A percentile compares a stretch with the other conserved stretches of the same genome.
Evolutionary conservation across 805 yeast genomes (phyloP).

Genomic region (Kazachstania taianensis): DNA sequence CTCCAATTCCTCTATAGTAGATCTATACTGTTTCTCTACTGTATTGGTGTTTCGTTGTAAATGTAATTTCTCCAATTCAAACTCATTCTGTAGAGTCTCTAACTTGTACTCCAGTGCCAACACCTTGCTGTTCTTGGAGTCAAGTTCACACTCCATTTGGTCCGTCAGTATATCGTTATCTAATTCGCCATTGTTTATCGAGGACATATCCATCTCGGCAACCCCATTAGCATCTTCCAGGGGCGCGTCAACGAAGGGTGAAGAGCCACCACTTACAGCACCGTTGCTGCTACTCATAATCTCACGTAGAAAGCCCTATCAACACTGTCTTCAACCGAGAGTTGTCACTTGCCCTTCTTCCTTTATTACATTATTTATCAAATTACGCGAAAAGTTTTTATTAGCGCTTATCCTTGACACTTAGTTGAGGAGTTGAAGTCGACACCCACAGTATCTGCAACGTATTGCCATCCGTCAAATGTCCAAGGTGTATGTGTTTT

Average conservation of each 20-base stretch:
- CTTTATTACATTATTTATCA: no score
- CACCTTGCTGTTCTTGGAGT: constrained; percentile 17
- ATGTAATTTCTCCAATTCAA: constrained; percentile 25
- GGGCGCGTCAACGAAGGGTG: constrained; percentile 33
- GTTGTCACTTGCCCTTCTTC: no score
- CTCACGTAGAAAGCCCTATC: no score
- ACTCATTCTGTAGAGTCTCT: constrained; percentile 31
- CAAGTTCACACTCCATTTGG: neutral
- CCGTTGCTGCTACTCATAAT: constrained; percentile 7
- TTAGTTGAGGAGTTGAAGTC: neutral
- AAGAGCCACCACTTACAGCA: constrained; percentile 26
- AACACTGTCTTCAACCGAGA: no score
- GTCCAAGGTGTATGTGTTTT: no score
- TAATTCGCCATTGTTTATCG: neutral
- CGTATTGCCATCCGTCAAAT: neutral
- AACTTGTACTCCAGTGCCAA: constrained; percentile 30
- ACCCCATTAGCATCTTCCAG: constrained; percentile 2
- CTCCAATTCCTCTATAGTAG: constrained; percentile 24
- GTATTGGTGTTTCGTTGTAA: constrained; percentile 16
- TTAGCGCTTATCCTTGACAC: neutral
- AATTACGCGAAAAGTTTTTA: neutral
- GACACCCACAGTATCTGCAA: neutral
- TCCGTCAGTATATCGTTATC: neutral
- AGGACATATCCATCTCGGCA: neutral
- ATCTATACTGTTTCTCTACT: constrained; percentile 28